Evolutionary conservation across 257 asterid genomes (phyloP).

Genomic region (Rubia yunnanensis): DNA sequence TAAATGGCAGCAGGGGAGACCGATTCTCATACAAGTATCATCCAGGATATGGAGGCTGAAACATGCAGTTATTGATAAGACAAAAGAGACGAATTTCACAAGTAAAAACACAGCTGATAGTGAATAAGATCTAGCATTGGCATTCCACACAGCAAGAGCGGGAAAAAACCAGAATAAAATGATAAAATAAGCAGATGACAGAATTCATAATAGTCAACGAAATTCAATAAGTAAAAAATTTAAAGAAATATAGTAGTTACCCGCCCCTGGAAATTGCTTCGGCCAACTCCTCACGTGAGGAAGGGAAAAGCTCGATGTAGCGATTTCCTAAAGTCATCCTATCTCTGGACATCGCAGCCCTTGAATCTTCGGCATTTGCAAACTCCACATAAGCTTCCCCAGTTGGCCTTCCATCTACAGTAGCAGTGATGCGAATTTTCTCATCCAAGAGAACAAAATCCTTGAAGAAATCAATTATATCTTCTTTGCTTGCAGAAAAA

Average conservation of each 20-base stretch:
- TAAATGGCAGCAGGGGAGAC: not conserved
- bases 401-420: slow-evolving; percentile 77
- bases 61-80: not conserved
- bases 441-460: slow-evolving; percentile 67
- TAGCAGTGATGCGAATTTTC: slow-evolving; percentile 56
- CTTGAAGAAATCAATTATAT: slow-evolving; percentile 61
- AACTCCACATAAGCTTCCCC: slow-evolving; percentile 97
- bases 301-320: slow-evolving; percentile 83
- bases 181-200: not conserved
- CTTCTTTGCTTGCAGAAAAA: slow-evolving; percentile 64
- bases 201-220: not conserved
- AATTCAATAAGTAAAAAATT: not conserved
- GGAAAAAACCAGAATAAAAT: not conserved
- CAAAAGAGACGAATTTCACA: not conserved
- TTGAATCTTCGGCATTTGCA: slow-evolving; percentile 72
- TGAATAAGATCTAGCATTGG: not conserved
- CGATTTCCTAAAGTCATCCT: slow-evolving; percentile 76
- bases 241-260: slow-evolving; percentile 28
- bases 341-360: slow-evolving; percentile 87
- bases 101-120: not conserved
- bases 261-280: slow-evolving; percentile 86
- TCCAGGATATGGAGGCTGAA: not conserved
- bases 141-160: not conserved
- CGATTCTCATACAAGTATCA: not conserved
- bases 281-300: slow-evolving; percentile 81